These are phyloP conservation scores for Yamadazyma mexicana DNA, from an alignment of 1,139 yeast species.

Conservation along the genomic window DNA sequence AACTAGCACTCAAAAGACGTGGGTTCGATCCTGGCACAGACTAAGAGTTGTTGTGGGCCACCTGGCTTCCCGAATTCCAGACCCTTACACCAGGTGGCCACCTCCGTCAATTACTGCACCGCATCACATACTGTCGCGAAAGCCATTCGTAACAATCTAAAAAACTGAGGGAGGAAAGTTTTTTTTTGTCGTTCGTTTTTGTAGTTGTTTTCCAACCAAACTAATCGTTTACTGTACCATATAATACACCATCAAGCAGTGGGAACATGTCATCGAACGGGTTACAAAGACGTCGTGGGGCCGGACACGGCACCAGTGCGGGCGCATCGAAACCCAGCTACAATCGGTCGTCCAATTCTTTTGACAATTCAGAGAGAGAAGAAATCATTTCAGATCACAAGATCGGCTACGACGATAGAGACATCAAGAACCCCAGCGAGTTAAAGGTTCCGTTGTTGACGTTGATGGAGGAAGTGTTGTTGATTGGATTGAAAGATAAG, in stretches of 20 bases:
- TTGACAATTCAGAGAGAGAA: slow-evolving; percentile 22
- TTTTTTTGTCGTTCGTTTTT: not conserved
- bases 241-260: no score
- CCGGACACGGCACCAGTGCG: slow-evolving; percentile 6
- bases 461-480: slow-evolving; percentile 91
- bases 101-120: no score
- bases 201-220: not conserved
- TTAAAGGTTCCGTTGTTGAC: slow-evolving; percentile 70
- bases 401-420: slow-evolving; percentile 83
- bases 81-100: no score
- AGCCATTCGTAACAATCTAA: not conserved
- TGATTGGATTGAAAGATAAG: slow-evolving; percentile 90
- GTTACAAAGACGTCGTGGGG: slow-evolving; percentile 51
- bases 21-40: no score
- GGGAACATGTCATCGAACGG: slow-evolving; percentile 34
- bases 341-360: slow-evolving; percentile 15
- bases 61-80: no score
- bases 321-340: not conserved
- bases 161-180: slow-evolving; percentile 1
- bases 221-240: no score
- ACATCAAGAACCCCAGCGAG: slow-evolving; percentile 52
- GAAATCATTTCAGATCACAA: slow-evolving; percentile 40
- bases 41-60: no score
- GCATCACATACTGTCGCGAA: no score
- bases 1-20: no score